A percentile compares a stretch with the other conserved stretches of the same genome.
These are phyloP conservation scores for Cercophora newfieldiana DNA, from an alignment of 495 filamentous ascomycete genomes.

Conservation along the genomic window DNA sequence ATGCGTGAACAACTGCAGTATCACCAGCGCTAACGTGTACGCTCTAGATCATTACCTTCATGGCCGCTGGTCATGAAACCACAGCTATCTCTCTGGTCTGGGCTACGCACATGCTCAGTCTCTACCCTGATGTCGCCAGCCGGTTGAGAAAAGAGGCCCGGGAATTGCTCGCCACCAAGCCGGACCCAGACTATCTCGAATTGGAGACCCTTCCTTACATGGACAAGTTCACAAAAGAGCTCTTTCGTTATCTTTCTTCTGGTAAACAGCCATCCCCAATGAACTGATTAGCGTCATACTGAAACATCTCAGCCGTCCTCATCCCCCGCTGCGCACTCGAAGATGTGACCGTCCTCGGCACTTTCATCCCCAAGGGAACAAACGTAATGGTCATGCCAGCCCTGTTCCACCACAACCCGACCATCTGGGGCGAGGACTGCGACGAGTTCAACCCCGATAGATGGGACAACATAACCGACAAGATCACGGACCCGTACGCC, in stretches of 20 bases:
- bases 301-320: constrained; percentile 32
- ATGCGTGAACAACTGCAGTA: too few relatives aligned
- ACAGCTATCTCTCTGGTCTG: background rate
- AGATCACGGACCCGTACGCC: background rate
- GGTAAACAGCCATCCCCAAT: too few relatives aligned
- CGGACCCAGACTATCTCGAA: background rate
- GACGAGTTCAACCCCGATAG: constrained; percentile 36
- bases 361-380: constrained; percentile 35
- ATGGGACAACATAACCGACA: constrained; percentile 17
- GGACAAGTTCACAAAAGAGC: background rate
- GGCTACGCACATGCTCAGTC: background rate
- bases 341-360: constrained; percentile 30
- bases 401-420: constrained; percentile 27
- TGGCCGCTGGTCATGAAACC: background rate
- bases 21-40: background rate
- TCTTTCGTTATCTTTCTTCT: background rate
- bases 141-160: background rate
- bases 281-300: background rate
- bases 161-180: background rate
- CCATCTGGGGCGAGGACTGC: constrained; percentile 36
- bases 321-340: constrained; percentile 26
- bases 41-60: background rate
- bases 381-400: constrained; percentile 32
- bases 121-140: background rate
- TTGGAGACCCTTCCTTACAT: background rate